Conservation (phyloP, 306 rosid genomes). For the Elaeagnus macrophylla region DNA sequence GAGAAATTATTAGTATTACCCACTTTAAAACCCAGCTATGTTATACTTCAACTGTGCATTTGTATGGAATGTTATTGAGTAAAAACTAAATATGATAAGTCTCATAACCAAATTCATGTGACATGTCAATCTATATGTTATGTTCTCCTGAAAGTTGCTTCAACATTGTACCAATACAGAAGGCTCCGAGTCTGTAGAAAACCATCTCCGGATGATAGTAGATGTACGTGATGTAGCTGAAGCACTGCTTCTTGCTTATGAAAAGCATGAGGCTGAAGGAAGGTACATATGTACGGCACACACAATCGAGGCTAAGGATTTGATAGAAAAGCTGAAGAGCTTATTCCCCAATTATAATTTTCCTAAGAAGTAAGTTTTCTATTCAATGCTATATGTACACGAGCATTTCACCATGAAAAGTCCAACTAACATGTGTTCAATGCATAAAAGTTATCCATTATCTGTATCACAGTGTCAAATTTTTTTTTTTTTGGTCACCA, state of each 20-base stretch:
- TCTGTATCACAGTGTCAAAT: neutral
- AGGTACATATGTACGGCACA: conserved; percentile 54
- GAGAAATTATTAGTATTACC: no score
- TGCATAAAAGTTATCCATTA: neutral
- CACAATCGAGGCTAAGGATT: conserved; percentile 16
- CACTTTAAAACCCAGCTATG: no score
- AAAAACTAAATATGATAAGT: no score
- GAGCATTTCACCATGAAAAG: no score
- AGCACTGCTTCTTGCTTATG: conserved; percentile 52
- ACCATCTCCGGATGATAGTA: conserved; percentile 31
- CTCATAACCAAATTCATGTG: no score
- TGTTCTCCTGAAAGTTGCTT: no score
- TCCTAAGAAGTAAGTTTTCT: conserved; percentile 43
- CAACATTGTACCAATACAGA: conserved; percentile 9
- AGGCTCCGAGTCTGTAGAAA: conserved; percentile 48
- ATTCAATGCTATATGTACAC: no score
- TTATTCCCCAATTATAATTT: conserved; percentile 47
- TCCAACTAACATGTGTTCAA: no score
- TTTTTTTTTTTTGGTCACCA: no score
- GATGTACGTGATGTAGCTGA: conserved; percentile 60
- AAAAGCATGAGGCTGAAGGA: conserved; percentile 66
- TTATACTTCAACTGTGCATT: no score
- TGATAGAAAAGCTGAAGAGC: conserved; percentile 46
- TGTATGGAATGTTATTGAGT: no score
- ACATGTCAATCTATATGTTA: no score